A percentile compares a stretch with the other conserved stretches of the same genome.
Conservation (phyloP, 163 green algal species). For the Coccomyxa subellipsoidea region DNA sequence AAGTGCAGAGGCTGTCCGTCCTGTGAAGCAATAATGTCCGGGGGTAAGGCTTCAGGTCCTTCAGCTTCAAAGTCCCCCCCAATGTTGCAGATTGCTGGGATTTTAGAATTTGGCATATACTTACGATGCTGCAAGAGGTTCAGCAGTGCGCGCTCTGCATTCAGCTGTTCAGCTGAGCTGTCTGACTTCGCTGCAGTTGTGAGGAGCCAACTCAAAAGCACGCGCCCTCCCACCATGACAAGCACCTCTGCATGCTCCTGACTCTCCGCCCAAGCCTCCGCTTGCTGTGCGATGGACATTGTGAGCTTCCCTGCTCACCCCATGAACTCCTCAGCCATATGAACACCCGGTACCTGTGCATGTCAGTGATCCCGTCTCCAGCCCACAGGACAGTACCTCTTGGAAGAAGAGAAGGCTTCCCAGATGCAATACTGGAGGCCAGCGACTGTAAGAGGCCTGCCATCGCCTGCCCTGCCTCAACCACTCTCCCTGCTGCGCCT, state of each 20-base stretch:
- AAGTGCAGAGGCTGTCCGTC: slow-evolving; percentile 33
- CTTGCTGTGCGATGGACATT: slow-evolving; percentile 1
- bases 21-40: slow-evolving; percentile 11
- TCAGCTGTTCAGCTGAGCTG: slow-evolving; percentile 8
- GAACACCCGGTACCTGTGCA: no score
- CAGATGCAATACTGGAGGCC: background rate
- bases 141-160: slow-evolving; percentile 6
- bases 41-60: no score
- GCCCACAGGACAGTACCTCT: background rate
- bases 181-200: slow-evolving; percentile 16
- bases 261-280: slow-evolving; percentile 1
- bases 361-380: no score
- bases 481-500: background rate
- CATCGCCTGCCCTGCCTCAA: background rate
- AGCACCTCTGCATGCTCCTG: background rate
- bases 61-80: no score
- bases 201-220: slow-evolving; percentile 51
- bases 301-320: background rate
- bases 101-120: background rate
- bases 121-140: slow-evolving; percentile 1
- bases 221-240: slow-evolving; percentile 16
- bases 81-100: no score
- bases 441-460: background rate
- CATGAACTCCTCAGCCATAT: no score
- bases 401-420: background rate